Base-by-base conservation (phyloP, 129 eudicot species). In the sunflower (Helianthus annuus) region DNA sequence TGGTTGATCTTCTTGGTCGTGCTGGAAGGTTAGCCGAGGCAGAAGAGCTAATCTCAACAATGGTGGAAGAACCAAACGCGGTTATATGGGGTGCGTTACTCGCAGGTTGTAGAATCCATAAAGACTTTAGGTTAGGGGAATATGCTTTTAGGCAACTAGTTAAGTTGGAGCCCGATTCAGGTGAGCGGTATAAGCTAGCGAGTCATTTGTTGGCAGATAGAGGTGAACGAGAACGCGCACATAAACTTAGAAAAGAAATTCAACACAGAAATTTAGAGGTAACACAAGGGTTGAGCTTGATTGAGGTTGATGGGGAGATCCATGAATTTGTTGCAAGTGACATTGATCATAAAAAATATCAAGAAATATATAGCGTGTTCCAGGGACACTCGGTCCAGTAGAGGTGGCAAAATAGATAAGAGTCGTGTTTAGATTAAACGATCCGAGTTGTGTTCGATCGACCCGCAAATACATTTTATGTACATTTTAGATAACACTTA, bases 1-100 rank as follows among this genome's bases (percentile, higher is more conserved):
- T 78, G 86, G 86, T 81, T 8, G 86, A 85, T 66, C 89, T 85
- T 68, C 77, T 85, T 44, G 78, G 79, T 17, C 86, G 86, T 12
- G 86, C 86, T 4, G 84, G 86, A 59, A 66, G 76, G 70, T 64
- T 81, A 44, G 70, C 55, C 7, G 80, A 85, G 40, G 89, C 84
- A 29, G 77, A 85, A 34, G 83, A 78, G 15, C 71, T 85, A 15
- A 73, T 85, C 10, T 53, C 69, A 2, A 60, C 77, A 34, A 81
- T 81, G 86, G 42, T 10, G 12, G 82, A 54, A 72, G 73, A 79
- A 57, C 82, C 89, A 11, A 85, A 85, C 24, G 55, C 68, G 7
- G 34, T 85, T 48, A 71, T 85, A 71, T 82, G 84, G 86, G 80
- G 89, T 62, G 59, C 89, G 0, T 72, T 85, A 42, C 86, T 85